phyloP scores from a whole-genome alignment of 164 flowering plant genomes.

The Malania oleifera region DNA sequence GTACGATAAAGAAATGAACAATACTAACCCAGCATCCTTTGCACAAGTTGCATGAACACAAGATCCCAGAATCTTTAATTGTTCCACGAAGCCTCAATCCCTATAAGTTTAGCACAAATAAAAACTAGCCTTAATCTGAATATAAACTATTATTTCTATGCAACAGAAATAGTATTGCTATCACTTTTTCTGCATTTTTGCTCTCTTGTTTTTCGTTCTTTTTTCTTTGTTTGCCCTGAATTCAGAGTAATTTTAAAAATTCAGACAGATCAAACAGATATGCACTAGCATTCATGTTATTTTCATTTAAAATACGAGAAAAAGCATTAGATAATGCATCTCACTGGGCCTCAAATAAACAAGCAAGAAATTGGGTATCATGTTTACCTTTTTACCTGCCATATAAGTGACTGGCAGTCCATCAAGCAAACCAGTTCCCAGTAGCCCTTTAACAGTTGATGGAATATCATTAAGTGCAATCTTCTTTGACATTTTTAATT shows the following conservation, averaged over 20 bases:
- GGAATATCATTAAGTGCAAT: constrained; percentile 30
- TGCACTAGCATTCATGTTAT: no score
- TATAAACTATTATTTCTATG: background rate
- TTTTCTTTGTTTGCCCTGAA: no score
- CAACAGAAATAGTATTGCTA: background rate
- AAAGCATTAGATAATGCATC: background rate
- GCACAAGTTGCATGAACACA: constrained; percentile 54
- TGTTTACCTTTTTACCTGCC: constrained; percentile 39
- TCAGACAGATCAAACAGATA: no score
- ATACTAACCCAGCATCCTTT: constrained; percentile 42
- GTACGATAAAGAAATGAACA: background rate
- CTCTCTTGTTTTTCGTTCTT: no score
- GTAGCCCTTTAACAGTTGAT: constrained; percentile 47
- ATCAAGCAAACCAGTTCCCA: constrained; percentile 64
- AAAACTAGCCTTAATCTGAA: background rate
- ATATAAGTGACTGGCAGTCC: constrained; percentile 51
- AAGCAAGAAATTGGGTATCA: background rate
- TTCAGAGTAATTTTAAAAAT: no score
- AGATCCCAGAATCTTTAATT: constrained; percentile 48
- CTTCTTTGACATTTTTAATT: constrained; percentile 37
- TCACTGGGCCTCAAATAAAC: background rate
- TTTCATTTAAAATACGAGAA: background rate
- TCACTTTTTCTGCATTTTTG: background rate
- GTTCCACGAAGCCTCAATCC: constrained; percentile 41
- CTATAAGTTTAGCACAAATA: constrained; percentile 21